A percentile compares a stretch with the other conserved stretches of the same genome.
Conservation (phyloP, 176 grass and related monocot species). For the Luzula sylvatica region DNA sequence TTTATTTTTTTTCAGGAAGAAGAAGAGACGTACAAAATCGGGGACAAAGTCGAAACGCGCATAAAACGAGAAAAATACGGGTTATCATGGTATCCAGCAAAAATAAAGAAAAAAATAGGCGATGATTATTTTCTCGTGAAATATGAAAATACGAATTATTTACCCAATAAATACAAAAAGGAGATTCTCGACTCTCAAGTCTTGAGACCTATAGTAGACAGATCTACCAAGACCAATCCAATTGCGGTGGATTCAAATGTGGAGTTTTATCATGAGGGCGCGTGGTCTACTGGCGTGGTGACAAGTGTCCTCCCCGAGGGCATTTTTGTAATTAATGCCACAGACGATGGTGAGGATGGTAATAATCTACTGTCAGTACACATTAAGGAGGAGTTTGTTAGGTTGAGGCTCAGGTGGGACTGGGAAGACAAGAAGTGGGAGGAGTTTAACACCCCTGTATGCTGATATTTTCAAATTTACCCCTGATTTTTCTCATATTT, state of each 20-base stretch:
- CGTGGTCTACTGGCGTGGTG: conserved; percentile 23
- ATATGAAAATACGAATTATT: conserved; percentile 7
- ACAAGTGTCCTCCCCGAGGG: not conserved
- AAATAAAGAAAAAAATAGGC: conserved; percentile 8
- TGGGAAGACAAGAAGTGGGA: conserved; percentile 23
- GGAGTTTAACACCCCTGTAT: not conserved
- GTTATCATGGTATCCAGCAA: conserved; percentile 21
- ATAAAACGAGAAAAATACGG: conserved; percentile 11
- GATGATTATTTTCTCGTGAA: conserved; percentile 6
- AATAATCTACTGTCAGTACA: not conserved
- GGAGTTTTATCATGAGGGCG: conserved; percentile 14
- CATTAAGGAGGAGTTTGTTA: conserved; percentile 13
- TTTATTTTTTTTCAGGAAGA: conserved; percentile 5
- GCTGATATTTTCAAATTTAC: too few relatives aligned
- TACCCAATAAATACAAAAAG: not conserved
- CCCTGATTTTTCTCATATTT: too few relatives aligned
- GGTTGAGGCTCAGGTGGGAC: not conserved
- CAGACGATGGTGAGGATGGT: not conserved
- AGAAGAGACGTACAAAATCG: conserved; percentile 8
- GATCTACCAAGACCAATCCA: not conserved
- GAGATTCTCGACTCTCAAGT: conserved; percentile 26
- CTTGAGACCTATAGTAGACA: not conserved
- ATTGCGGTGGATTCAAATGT: conserved; percentile 17
- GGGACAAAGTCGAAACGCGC: conserved; percentile 25
- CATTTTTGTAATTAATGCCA: conserved; percentile 6